These are phyloP conservation scores for Plectosphaerella plurivora DNA, from an alignment of 2,329 filamentous ascomycete genomes.

Conservation along the genomic window DNA sequence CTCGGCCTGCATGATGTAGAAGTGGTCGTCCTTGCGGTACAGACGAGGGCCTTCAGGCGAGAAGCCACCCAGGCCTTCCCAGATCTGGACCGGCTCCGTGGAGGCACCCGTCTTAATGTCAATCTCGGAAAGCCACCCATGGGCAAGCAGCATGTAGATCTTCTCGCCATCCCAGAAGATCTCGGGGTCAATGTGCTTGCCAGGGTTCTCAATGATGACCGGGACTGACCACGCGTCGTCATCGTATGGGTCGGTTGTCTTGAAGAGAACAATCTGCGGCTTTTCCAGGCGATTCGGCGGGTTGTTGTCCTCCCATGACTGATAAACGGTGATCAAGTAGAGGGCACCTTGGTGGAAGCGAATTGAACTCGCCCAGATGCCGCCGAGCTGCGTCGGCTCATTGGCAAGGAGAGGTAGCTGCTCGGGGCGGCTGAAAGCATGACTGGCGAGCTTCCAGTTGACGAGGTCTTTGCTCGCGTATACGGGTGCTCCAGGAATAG, in stretches of 20 bases:
- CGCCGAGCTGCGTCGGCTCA: constrained; percentile 11
- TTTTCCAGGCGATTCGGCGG: not conserved
- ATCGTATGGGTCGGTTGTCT: constrained; percentile 31
- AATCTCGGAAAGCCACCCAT: constrained; percentile 19
- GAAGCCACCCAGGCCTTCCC: constrained; percentile 38
- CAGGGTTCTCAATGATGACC: constrained; percentile 20
- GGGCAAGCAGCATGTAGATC: constrained; percentile 30
- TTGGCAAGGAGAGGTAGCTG: constrained; percentile 27
- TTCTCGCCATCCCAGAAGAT: constrained; percentile 51
- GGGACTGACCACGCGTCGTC: constrained; percentile 34
- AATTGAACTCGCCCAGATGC: constrained; percentile 44
- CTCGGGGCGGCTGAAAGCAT: constrained; percentile 32
- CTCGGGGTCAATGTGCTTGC: constrained; percentile 36
- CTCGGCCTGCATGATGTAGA: constrained; percentile 50
- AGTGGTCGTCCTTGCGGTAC: constrained; percentile 43
- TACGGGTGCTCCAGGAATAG: constrained; percentile 49
- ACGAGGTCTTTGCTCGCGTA: constrained; percentile 45
- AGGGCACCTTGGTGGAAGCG: constrained; percentile 36
- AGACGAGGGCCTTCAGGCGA: constrained; percentile 49
- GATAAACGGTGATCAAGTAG: constrained; percentile 30
- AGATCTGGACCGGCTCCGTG: constrained; percentile 24
- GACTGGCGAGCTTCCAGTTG: constrained; percentile 40
- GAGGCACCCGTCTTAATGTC: constrained; percentile 28
- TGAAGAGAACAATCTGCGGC: constrained; percentile 31
- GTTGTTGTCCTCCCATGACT: not conserved